A percentile compares a stretch with the other conserved stretches of the same genome.
Evolutionary conservation across 2,329 filamentous ascomycete species (phyloP).

Genomic region (Fusarium sp.): DNA sequence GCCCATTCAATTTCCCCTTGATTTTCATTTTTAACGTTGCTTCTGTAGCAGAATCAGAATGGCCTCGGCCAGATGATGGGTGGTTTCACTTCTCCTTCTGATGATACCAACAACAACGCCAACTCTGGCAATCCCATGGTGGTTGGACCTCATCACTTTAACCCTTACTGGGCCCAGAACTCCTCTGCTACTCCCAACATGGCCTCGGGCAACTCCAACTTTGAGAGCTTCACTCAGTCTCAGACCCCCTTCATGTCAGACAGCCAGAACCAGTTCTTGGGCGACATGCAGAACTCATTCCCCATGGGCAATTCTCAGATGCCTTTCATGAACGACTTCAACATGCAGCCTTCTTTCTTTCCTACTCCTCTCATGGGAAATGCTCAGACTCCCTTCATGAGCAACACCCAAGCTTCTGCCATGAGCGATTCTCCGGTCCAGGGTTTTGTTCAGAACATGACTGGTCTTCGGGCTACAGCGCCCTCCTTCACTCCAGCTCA

Average conservation of each 20-base stretch:
- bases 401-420: not conserved
- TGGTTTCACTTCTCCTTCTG: not conserved
- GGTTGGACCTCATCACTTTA: not conserved
- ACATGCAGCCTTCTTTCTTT: not conserved
- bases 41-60: not conserved
- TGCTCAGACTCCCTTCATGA: not conserved
- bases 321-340: not conserved
- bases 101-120: not conserved
- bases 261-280: not conserved
- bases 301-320: not conserved
- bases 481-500: not conserved
- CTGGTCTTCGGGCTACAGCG: not conserved
- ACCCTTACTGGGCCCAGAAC: not conserved
- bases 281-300: not conserved
- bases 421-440: not conserved
- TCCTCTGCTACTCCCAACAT: not conserved
- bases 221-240: not conserved
- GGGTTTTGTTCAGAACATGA: not conserved
- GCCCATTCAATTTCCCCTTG: too few relatives aligned
- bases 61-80: not conserved
- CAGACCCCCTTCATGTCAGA: not conserved
- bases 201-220: not conserved
- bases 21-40: not conserved
- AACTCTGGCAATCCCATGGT: not conserved
- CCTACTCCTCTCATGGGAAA: not conserved